Base-by-base conservation (phyloP, 371 early-diverging fungal species). In the Syncephalastrum monosporum region DNA sequence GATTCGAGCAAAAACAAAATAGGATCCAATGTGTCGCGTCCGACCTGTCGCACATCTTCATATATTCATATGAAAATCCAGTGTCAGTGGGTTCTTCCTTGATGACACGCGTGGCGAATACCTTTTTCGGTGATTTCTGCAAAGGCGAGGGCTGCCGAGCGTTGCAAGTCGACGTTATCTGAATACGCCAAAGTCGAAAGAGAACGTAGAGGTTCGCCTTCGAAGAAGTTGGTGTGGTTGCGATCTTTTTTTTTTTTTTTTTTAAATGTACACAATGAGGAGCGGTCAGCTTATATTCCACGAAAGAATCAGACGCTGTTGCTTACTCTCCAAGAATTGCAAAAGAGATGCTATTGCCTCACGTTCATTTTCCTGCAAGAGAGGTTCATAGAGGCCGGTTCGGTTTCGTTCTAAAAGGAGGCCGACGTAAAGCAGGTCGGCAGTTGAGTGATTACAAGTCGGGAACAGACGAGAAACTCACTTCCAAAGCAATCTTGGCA, bases 81-180 rank as follows among this genome's bases (percentile, higher is more conserved):
- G 2, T 12, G 38, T 33, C 38, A 33, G 38, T 10, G 38, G 1
- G 19, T 13, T 12, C 45, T 43, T 45, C 27, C 4, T 44, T 16
- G 6, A 21, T 16, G 23, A 23, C 13, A 50, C 15, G 43, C 23
- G 15, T 53, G 15, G 44, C 17, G 5, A 23, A 38, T 63, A 85
- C 86, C 86, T 74, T 86, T 88, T 67, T 94, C 96, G 7, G 94
- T 92, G 43, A 94, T 88, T 75, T 95, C 95, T 44, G 92, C 94
- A 78, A 94, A 95, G 1, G 93, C 93, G 50, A 93, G 74, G 19
- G 96, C 94, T 1, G 94, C 95, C 15, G 93, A 93, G 46, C 93
- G 77, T 68, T 93, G 92, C 47, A 93, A 68, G 60, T 91, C 93
- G 17, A 93, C 83, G 65, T 91, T 90, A 56, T 90, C 89, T 16